Percentiles rank a stretch among this genome's conserved stretches.
Evolutionary conservation across 208 protist species (phyloP).

Genomic region (Trypanosoma congolense): DNA sequence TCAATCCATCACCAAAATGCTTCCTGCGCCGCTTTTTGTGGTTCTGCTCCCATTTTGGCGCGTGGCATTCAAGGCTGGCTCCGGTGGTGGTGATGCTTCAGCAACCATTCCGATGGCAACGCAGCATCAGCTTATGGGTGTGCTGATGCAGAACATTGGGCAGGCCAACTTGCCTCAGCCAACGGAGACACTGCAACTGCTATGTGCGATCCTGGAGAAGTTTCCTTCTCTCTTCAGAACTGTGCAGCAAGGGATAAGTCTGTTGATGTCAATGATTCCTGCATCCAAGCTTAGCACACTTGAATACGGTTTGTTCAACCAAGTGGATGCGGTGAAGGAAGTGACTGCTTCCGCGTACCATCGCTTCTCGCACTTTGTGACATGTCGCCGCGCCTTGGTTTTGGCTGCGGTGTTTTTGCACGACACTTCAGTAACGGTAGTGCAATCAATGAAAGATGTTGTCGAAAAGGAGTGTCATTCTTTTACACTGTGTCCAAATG

Average conservation of each 20-base stretch:
- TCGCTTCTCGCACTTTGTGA: constrained; percentile 73
- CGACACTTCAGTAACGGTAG: constrained; percentile 44
- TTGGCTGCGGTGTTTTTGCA: constrained; percentile 55
- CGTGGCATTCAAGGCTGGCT: constrained; percentile 82
- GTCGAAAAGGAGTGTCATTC: constrained; percentile 27
- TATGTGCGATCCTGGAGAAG: constrained; percentile 62
- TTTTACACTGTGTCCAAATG: constrained; percentile 47
- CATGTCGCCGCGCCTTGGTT: constrained; percentile 72
- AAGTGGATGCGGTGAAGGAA: constrained; percentile 66
- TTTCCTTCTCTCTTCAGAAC: constrained; percentile 83
- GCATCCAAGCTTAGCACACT: constrained; percentile 44
- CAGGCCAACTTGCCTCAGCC: constrained; percentile 56
- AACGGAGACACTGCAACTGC: constrained; percentile 65
- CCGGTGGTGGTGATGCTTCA: constrained; percentile 58
- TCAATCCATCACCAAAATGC: constrained; percentile 64
- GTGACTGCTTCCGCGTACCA: constrained; percentile 60
- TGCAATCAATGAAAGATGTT: constrained; percentile 32
- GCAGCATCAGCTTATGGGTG: constrained; percentile 82
- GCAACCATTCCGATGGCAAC: constrained; percentile 85
- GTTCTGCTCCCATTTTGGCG: constrained; percentile 62
- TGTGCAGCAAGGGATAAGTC: constrained; percentile 74
- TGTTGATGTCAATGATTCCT: constrained; percentile 76
- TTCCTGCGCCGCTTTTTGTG: constrained; percentile 76
- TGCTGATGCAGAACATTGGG: constrained; percentile 80
- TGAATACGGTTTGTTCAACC: constrained; percentile 60